Conservation (phyloP, 164 flowering plant genomes). For the Litsea cubeba region DNA sequence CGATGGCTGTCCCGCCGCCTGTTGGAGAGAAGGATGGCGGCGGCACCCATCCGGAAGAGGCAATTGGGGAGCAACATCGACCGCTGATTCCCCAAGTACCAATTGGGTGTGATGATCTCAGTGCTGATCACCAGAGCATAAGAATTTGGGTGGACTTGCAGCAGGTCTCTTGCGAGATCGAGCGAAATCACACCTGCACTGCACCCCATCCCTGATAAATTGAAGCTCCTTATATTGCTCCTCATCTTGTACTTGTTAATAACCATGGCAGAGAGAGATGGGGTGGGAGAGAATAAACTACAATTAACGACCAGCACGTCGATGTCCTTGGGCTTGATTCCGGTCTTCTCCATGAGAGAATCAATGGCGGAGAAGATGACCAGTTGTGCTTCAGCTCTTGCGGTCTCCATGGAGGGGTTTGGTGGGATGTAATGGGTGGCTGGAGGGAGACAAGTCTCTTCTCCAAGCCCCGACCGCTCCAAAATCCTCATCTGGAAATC, state of each 20-base stretch:
- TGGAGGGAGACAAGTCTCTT: slow-evolving; percentile 14
- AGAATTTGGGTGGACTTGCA: slow-evolving; percentile 13
- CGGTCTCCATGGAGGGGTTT: slow-evolving; percentile 6
- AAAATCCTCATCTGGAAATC: slow-evolving; percentile 14
- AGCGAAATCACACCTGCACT: slow-evolving; percentile 19
- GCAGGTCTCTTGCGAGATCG: slow-evolving; percentile 15
- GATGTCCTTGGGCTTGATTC: slow-evolving; percentile 15
- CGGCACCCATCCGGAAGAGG: slow-evolving; percentile 84
- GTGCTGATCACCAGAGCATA: slow-evolving; percentile 16
- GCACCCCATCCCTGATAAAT: slow-evolving; percentile 26
- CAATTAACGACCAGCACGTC: slow-evolving; percentile 20
- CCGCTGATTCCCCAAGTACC: slow-evolving; percentile 11
- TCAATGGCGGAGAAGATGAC: slow-evolving; percentile 20
- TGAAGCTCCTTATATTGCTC: slow-evolving; percentile 17
- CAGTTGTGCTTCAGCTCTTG: slow-evolving; percentile 7
- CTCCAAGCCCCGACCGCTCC: slow-evolving; percentile 22
- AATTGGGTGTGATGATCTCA: slow-evolving; percentile 17
- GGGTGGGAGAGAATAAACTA: slow-evolving; percentile 14
- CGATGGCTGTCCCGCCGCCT: slow-evolving; percentile 45
- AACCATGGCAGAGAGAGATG: slow-evolving; percentile 24
- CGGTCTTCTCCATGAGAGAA: not conserved
- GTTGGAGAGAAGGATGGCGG: slow-evolving; percentile 36
- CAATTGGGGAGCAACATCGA: slow-evolving; percentile 18
- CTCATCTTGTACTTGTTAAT: slow-evolving; percentile 23
- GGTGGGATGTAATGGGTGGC: slow-evolving; percentile 15